Evolutionary conservation across 164 flowering plant species (phyloP).

Genomic region (Annona cherimola): DNA sequence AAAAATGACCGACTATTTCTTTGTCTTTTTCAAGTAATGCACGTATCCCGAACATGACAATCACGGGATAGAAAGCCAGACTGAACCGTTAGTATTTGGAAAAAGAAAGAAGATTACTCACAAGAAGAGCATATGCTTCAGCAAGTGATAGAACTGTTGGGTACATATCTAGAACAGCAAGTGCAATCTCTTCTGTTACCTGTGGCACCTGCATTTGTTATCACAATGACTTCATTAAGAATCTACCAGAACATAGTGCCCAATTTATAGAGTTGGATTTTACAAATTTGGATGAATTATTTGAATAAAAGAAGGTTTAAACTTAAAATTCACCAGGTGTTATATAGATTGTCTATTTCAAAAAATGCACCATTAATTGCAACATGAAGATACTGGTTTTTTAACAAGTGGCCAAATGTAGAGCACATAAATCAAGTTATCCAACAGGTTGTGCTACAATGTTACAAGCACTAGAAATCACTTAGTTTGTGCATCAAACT

Average conservation of each 20-base stretch:
- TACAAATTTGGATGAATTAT: background rate
- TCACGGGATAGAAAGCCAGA: background rate
- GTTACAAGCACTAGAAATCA: background rate
- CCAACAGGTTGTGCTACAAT: background rate
- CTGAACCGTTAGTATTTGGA: background rate
- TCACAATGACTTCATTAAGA: background rate
- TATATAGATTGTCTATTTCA: background rate
- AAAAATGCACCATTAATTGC: too few species aligned
- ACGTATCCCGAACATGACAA: too few species aligned
- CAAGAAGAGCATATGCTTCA: constrained; percentile 71
- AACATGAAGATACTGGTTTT: background rate
- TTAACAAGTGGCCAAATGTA: background rate
- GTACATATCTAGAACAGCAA: constrained; percentile 70
- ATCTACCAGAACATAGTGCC: background rate
- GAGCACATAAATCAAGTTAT: background rate
- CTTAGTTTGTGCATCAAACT: too few species aligned
- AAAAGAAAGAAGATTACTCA: constrained; percentile 32
- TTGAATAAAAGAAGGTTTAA: background rate
- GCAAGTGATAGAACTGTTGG: constrained; percentile 84
- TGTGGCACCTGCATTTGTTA: constrained; percentile 66
- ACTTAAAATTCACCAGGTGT: background rate
- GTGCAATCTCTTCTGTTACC: constrained; percentile 84
- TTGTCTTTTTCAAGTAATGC: too few species aligned
- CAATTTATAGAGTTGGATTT: background rate
- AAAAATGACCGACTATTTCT: too few species aligned